Conservation (phyloP, 1,139 yeast genomes). For the Zygoascus hellenicus region DNA sequence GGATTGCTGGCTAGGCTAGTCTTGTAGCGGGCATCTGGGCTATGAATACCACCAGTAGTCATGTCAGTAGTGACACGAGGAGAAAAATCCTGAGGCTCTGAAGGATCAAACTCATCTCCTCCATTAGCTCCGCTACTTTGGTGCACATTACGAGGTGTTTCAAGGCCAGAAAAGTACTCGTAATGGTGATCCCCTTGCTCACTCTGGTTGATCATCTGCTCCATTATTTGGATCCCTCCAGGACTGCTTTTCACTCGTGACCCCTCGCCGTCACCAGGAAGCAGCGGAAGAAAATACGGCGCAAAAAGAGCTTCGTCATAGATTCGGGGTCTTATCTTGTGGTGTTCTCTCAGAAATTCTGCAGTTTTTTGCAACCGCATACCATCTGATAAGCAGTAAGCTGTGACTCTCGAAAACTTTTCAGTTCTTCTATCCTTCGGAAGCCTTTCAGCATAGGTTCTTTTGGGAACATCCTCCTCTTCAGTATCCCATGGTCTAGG, state of each 20-base stretch:
- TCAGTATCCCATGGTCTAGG: conserved; percentile 19
- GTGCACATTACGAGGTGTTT: conserved; percentile 13
- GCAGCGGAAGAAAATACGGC: conserved; percentile 79
- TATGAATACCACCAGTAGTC: neutral
- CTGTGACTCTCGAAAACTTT: conserved; percentile 79
- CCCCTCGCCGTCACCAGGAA: conserved; percentile 78
- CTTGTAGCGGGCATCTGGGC: conserved; percentile 3
- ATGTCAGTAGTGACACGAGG: conserved; percentile 25
- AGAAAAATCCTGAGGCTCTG: conserved; percentile 61
- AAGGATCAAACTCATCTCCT: conserved; percentile 49
- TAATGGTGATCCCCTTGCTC: conserved; percentile 88
- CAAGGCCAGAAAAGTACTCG: conserved; percentile 81
- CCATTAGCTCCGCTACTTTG: conserved; percentile 37
- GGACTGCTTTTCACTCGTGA: conserved; percentile 77
- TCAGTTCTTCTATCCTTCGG: conserved; percentile 63
- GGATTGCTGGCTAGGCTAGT: neutral
- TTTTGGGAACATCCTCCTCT: conserved; percentile 28
- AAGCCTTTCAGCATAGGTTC: conserved; percentile 66
- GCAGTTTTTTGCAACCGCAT: conserved; percentile 61
- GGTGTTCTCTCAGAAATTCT: conserved; percentile 59
- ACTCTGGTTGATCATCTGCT: conserved; percentile 67
- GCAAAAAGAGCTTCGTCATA: conserved; percentile 91
- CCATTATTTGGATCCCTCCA: conserved; percentile 63
- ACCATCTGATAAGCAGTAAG: conserved; percentile 82
- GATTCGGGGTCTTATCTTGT: conserved; percentile 75